Base-by-base conservation (phyloP, 225 moss, liverwort and hornwort genomes). In the Polytrichum formosum region DNA sequence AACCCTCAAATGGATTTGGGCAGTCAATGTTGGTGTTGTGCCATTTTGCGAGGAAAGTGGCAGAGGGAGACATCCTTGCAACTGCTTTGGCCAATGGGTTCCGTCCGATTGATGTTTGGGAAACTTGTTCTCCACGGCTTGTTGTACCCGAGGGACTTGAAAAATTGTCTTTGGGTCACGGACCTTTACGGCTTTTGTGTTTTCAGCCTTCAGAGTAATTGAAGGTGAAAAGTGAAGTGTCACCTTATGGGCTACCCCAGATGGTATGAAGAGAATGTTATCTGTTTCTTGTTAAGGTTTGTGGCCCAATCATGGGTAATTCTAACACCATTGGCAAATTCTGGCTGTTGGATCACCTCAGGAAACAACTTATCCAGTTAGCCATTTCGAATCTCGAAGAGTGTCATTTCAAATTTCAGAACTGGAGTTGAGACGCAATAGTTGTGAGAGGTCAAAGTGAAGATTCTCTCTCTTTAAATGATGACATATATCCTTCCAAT, bases 21-120 rank as follows among this genome's bases (percentile, higher is more conserved):
- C 74, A 83, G 18, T 74, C 91, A 2, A 53, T 92, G 60, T 72
- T 98, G 29, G 65, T 98, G 54, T 66, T 98, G 21, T 98, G 92
- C 67, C 91, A 98, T 73, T 86, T 81, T 73, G 75, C 90, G 31
- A 85, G 97, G 70, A 81, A 77, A 68, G 94, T 94, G 9, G 53
- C 85, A 6, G 92, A 91, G 71, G 77, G 65, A 16, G 91, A 92
- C 68, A 91, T 98, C 60, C 61, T 92, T 65, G 79, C 82, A 25
- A 54, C 72, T 4, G 97, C 94, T 75, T 68, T 79, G 55, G 64
- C 76, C 26, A 82, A 90, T 79, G 97, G 94, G 0, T 92, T 94
- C 64, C 56, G 56, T 64, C 71, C 78, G 46, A 80, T 81, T 67
- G 72, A 87, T 72, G 25, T 83, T 30, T 83, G 83, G 87, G 65